Conservation (phyloP, 2,329 filamentous ascomycete genomes). For the Camillea tinctor region DNA sequence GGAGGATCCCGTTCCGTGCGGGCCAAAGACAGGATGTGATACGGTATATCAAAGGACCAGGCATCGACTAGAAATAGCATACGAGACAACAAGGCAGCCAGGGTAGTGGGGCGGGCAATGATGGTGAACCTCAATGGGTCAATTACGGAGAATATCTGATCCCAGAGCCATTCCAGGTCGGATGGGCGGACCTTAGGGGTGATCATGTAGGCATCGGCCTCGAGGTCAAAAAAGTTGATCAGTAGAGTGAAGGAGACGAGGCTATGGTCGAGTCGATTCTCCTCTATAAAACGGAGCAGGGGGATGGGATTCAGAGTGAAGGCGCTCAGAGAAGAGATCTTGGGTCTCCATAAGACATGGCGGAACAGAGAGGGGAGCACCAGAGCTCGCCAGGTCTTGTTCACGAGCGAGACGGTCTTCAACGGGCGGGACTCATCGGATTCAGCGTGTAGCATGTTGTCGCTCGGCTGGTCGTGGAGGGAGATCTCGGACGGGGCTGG, state of each 20-base stretch:
- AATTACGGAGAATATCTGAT: conserved; percentile 51
- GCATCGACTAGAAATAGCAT: conserved; percentile 55
- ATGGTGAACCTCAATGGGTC: conserved; percentile 55
- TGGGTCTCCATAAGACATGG: conserved; percentile 44
- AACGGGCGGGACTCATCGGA: conserved; percentile 40
- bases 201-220: conserved; percentile 27
- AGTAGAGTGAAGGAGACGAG: conserved; percentile 43
- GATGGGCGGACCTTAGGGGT: conserved; percentile 34
- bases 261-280: conserved; percentile 37
- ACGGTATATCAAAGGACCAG: conserved; percentile 63
- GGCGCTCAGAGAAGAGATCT: conserved; percentile 24
- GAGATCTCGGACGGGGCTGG: conserved; percentile 47
- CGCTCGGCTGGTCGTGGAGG: conserved; percentile 49
- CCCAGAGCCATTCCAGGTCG: conserved; percentile 51
- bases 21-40: conserved; percentile 58
- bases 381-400: conserved; percentile 50
- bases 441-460: conserved; percentile 37
- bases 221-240: conserved; percentile 34
- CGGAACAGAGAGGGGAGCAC: conserved; percentile 58
- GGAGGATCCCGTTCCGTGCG: conserved; percentile 20
- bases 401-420: conserved; percentile 57
- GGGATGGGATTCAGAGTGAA: conserved; percentile 35
- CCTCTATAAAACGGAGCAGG: conserved; percentile 39
- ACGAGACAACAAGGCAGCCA: conserved; percentile 60
- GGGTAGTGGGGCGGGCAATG: conserved; percentile 59